phyloP scores from a whole-genome alignment of 108 stramenopile species.

The Pseudonitzschia multistriata region DNA sequence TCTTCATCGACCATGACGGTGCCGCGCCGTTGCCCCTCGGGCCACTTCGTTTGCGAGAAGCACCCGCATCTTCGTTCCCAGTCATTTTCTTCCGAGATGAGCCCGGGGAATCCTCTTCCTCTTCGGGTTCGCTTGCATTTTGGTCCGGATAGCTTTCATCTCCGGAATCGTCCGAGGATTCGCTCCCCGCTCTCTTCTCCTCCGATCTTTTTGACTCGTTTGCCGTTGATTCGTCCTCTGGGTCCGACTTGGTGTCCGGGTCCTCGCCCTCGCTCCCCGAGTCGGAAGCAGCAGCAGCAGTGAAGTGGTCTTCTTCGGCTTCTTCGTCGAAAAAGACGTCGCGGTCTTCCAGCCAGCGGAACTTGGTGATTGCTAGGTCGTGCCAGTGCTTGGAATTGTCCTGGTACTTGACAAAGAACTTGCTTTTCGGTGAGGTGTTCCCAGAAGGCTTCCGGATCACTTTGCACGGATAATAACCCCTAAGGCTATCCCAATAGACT shows the following conservation, averaged over 20 bases:
- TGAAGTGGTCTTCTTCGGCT: background rate
- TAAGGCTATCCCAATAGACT: background rate
- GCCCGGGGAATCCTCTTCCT: no score
- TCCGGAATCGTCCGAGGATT: no score
- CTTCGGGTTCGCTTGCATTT: no score
- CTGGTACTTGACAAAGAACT: background rate
- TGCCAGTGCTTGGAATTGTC: background rate
- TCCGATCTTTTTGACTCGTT: no score
- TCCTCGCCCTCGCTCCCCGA: no score
- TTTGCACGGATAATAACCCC: background rate
- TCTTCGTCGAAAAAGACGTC: background rate
- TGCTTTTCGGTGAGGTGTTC: background rate
- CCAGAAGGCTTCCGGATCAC: background rate
- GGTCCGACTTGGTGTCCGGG: no score
- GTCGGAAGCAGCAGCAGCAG: no score
- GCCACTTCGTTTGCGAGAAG: background rate
- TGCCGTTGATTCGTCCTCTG: no score
- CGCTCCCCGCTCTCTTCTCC: no score
- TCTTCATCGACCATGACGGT: background rate
- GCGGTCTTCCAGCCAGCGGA: background rate
- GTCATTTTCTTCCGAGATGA: no score
- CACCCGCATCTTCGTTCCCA: no score
- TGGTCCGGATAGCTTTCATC: no score
- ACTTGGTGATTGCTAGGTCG: background rate
- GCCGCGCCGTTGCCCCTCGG: background rate